These are phyloP conservation scores for Leccinum incarnatum DNA, from an alignment of 768 basidiomycete genomes.

Conservation along the genomic window DNA sequence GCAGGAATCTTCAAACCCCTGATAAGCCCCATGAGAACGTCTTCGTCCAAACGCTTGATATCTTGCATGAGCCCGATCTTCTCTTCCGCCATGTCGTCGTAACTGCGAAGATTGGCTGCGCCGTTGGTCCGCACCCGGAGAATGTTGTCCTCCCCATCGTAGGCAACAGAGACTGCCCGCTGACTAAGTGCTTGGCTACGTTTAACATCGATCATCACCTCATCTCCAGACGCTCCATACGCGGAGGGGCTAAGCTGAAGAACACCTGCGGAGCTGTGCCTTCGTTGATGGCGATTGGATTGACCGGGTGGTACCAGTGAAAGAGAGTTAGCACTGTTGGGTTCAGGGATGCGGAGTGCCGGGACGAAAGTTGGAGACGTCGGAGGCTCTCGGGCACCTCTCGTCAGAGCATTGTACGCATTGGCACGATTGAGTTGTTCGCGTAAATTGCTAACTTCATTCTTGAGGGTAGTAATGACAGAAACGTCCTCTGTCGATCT, in stretches of 20 bases:
- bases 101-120: conserved; percentile 66
- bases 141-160: conserved; percentile 75
- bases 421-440: conserved; percentile 97
- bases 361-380: conserved; percentile 87
- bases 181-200: conserved; percentile 69
- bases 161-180: conserved; percentile 86
- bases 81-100: conserved; percentile 91
- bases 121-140: conserved; percentile 65
- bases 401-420: conserved; percentile 83
- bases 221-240: conserved; percentile 73
- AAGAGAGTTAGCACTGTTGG: conserved; percentile 41
- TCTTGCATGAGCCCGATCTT: conserved; percentile 94
- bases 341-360: conserved; percentile 57
- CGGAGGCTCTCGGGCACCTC: conserved; percentile 70
- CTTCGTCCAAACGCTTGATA: conserved; percentile 85
- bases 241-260: conserved; percentile 59
- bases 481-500: conserved; percentile 80
- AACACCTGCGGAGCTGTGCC: conserved; percentile 85
- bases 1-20: conserved; percentile 90
- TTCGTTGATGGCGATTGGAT: conserved; percentile 65
- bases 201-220: conserved; percentile 72
- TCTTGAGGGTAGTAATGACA: conserved; percentile 85
- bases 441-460: conserved; percentile 86
- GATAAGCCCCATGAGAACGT: conserved; percentile 87
- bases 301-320: conserved; percentile 35